Evolutionary conservation across 2,329 filamentous ascomycete species (phyloP).

Genomic region (Fusarium sp.): DNA sequence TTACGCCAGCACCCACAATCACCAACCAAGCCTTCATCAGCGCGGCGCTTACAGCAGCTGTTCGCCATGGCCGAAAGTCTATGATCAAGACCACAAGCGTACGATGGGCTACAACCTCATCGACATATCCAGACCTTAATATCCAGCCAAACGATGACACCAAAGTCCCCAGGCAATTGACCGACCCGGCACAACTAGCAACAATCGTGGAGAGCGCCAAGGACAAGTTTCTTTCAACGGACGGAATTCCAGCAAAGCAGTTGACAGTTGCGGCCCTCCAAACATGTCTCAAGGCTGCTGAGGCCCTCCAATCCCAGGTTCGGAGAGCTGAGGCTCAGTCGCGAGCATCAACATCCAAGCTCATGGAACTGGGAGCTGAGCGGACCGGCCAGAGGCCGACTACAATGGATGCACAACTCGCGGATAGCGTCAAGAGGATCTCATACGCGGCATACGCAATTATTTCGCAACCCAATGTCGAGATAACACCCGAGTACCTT

Average conservation of each 20-base stretch:
- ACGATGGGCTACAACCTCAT: conserved; percentile 45
- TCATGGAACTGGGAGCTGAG: conserved; percentile 58
- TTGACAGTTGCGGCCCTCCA: conserved; percentile 56
- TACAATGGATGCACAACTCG: conserved; percentile 49
- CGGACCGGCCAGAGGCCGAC: conserved; percentile 45
- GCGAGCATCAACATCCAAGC: conserved; percentile 61
- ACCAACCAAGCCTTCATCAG: conserved; percentile 39
- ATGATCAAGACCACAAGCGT: conserved; percentile 18
- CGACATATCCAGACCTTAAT: conserved; percentile 29
- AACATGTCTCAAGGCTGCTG: conserved; percentile 56
- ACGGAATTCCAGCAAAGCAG: conserved; percentile 56
- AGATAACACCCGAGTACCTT: conserved; percentile 79
- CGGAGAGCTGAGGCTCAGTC: conserved; percentile 52
- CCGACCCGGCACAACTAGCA: conserved; percentile 53
- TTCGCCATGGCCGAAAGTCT: conserved; percentile 21
- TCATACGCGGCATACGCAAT: conserved; percentile 73
- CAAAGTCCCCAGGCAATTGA: conserved; percentile 41
- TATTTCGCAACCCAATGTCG: conserved; percentile 77
- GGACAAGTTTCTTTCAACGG: conserved; percentile 55
- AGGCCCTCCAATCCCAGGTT: conserved; percentile 54
- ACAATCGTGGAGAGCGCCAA: conserved; percentile 54
- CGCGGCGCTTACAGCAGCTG: conserved; percentile 35
- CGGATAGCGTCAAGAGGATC: conserved; percentile 60
- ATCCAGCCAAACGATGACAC: conserved; percentile 29
- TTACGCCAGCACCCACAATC: conserved; percentile 43